Percentiles rank a stretch among this genome's conserved stretches.
phyloP scores from a whole-genome alignment of 257 asterid genomes.

The Nicotiana sylvestris region DNA sequence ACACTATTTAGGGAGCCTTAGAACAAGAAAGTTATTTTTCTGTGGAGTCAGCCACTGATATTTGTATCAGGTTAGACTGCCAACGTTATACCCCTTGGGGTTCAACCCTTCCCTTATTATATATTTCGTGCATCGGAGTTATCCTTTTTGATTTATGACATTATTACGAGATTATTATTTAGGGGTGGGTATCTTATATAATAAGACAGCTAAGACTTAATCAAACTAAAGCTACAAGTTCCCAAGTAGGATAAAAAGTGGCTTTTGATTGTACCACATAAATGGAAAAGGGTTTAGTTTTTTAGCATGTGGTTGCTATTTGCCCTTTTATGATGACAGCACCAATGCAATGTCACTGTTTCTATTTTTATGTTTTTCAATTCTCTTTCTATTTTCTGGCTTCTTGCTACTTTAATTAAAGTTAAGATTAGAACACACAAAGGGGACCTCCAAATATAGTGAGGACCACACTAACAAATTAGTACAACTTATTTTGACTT shows the following conservation, averaged over 20 bases:
- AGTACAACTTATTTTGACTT: neutral
- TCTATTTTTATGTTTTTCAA: neutral
- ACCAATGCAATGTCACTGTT: conserved; percentile 7
- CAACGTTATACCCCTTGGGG: too few species aligned
- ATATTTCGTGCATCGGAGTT: too few species aligned
- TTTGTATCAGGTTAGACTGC: too few species aligned
- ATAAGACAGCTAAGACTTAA: conserved; percentile 18
- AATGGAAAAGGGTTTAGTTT: conserved; percentile 2
- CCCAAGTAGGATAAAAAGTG: conserved; percentile 16
- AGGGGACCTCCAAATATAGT: conserved; percentile 16
- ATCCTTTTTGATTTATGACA: neutral
- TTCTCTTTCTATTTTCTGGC: conserved; percentile 18
- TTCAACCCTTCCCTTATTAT: accelerated
- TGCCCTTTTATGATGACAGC: conserved; percentile 26
- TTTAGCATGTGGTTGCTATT: conserved; percentile 42
- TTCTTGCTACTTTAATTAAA: conserved; percentile 12
- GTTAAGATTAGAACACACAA: conserved; percentile 11
- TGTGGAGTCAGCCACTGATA: too few species aligned
- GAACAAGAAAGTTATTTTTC: too few species aligned
- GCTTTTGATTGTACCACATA: conserved; percentile 16
- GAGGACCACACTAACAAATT: conserved; percentile 24
- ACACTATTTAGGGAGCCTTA: too few species aligned
- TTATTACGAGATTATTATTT: neutral
- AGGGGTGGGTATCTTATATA: neutral
- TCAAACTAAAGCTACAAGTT: neutral